Percentiles rank a stretch among this genome's conserved stretches.
phyloP scores from a whole-genome alignment of 495 filamentous ascomycete genomes.

The Podospora comata region DNA sequence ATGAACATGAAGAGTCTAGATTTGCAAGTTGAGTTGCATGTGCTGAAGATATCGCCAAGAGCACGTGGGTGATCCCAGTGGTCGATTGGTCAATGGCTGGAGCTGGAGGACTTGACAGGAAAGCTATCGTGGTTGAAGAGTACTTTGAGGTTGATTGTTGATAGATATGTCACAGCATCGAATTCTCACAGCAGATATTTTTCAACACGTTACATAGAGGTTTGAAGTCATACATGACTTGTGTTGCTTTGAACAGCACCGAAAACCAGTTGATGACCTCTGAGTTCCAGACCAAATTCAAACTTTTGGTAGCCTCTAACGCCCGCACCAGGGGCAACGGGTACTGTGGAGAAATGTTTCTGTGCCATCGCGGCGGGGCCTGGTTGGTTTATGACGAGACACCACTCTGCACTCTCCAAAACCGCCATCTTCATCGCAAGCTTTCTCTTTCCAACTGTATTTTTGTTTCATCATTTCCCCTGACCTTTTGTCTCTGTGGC shows the following conservation, averaged over 20 bases:
- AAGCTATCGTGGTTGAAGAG: background rate
- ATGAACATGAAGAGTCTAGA: too few species aligned
- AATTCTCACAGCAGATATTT: background rate
- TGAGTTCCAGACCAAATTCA: background rate
- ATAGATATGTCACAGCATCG: background rate
- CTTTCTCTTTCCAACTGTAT: background rate
- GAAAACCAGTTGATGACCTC: background rate
- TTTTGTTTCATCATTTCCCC: conserved; percentile 41
- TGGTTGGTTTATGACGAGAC: conserved; percentile 13
- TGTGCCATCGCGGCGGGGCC: conserved; percentile 1
- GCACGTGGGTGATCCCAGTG: conserved; percentile 21
- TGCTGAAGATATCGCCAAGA: conserved; percentile 5
- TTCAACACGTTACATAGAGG: too few species aligned
- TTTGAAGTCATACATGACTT: too few species aligned
- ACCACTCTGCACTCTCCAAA: background rate
- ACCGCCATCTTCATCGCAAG: background rate
- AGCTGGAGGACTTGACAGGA: background rate
- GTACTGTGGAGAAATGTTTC: conserved; percentile 10
- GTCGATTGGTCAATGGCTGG: conserved; percentile 30
- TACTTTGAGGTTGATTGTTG: background rate
- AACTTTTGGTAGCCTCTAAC: background rate
- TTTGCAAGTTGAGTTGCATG: background rate
- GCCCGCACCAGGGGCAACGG: conserved; percentile 2
- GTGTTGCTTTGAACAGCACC: too few species aligned
- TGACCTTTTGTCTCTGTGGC: too few species aligned